Base-by-base conservation (phyloP, 2,329 filamentous ascomycete genomes). In the Lachnellula willkommii region DNA sequence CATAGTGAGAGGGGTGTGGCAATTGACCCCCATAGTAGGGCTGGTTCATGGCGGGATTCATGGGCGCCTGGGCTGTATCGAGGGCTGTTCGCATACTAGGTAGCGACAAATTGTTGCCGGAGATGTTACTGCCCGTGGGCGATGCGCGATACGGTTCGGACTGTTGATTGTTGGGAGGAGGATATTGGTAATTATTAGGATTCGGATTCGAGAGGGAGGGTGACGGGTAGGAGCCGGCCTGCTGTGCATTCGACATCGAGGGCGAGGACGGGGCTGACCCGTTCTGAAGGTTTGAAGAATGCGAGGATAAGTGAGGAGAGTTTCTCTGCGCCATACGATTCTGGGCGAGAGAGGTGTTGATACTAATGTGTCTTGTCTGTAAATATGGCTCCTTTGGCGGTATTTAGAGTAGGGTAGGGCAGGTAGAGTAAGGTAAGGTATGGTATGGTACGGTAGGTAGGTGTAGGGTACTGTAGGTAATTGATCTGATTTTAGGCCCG, bases 71-170 rank as follows among this genome's bases (percentile, higher is more conserved):
- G 42, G 69, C 63, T 37, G 71, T 73, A 65, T 79, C 75, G 57
- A 76, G 70, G 61, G 76, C 20, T 20, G 20, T 68, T 63, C 77
- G 76, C 69, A 80, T 78, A 47, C 75, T 76, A 49, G 77, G 78
- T 46, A 80, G 72, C 57, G 75, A 76, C 55, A 79, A 66, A 7
- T 32, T 32, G 28, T 9, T 32, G 28, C 28, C 28, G 28, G 77
- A 73, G 42, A 73, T 62, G 72, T 71, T 69, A 66, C 73, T 67
- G 70, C 75, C 56, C 67, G 77, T 65, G 65, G 79, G 62, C 60
- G 68, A 67, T 56, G 70, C 74, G 63, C 75, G 72, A 63, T 77
- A 76, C 61, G 73, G 68, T 60, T 78, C 74, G 60, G 63, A 54
- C 58, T 60, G 60, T 45, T 68, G 65, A 48, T 65, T 65, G 53